These are phyloP conservation scores for Puccinia novopanici DNA, from an alignment of 1,284 basidiomycete genomes.

Conservation along the genomic window DNA sequence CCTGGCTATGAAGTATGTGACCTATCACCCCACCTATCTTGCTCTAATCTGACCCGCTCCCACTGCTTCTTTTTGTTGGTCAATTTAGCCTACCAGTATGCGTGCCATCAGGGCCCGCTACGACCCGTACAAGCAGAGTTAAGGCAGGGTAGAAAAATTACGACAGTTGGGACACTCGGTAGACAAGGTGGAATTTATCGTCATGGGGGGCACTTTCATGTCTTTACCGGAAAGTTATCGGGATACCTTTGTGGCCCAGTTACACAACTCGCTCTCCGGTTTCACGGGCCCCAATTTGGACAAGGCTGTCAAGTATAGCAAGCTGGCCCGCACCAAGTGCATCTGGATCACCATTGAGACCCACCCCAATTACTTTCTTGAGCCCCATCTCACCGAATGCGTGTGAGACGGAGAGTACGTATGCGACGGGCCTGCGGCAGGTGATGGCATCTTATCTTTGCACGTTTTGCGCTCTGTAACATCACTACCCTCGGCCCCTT, in stretches of 20 bases:
- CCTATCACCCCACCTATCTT: no score
- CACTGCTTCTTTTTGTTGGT: neutral
- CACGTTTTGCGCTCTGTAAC: no score
- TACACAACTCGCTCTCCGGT: conserved; percentile 95
- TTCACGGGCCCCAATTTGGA: conserved; percentile 91
- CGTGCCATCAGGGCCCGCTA: conserved; percentile 95
- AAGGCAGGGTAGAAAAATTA: conserved; percentile 91
- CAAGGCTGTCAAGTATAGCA: conserved; percentile 96
- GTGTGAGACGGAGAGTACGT: no score
- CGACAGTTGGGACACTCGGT: conserved; percentile 92
- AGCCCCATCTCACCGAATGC: conserved; percentile 93
- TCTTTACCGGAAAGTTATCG: conserved; percentile 96
- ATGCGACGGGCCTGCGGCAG: no score
- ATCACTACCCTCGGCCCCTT: no score
- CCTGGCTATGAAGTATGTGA: conserved; percentile 77
- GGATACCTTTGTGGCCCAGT: conserved; percentile 86
- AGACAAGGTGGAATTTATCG: conserved; percentile 98
- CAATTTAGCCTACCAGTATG: conserved; percentile 82
- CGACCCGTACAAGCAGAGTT: conserved; percentile 97
- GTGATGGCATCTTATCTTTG: no score
- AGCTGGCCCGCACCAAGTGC: conserved; percentile 95
- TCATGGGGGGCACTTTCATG: conserved; percentile 99
- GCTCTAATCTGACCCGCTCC: neutral
- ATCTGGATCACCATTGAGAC: conserved; percentile 99
- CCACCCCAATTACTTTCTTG: conserved; percentile 94